Conservation (phyloP, 352 stramenopile genomes). For the Globisporangium echinulatum region DNA sequence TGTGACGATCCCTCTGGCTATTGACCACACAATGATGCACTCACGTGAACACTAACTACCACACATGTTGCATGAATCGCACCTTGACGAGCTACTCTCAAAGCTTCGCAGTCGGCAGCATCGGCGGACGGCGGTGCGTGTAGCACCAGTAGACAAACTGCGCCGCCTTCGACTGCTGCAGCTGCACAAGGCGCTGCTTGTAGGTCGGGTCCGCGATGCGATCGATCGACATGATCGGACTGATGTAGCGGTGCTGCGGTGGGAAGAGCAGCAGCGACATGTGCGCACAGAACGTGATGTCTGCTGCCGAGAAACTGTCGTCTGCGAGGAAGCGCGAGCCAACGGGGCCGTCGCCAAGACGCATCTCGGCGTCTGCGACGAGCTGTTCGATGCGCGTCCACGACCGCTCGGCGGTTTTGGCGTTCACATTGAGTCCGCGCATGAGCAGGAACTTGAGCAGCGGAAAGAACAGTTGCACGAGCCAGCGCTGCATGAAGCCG, state of each 20-base stretch:
- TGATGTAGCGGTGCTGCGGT: slow-evolving; percentile 30
- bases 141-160: slow-evolving; percentile 53
- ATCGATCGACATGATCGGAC: slow-evolving; percentile 20
- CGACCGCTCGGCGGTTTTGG: slow-evolving; percentile 16
- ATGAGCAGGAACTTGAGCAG: slow-evolving; percentile 22
- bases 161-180: slow-evolving; percentile 30
- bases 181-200: slow-evolving; percentile 21
- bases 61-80: background rate
- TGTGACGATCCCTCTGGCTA: too few relatives aligned
- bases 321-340: slow-evolving; percentile 33
- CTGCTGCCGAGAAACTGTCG: slow-evolving; percentile 33
- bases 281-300: slow-evolving; percentile 52
- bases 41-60: too few relatives aligned
- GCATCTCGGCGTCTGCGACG: slow-evolving; percentile 14
- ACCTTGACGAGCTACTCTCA: background rate
- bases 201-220: slow-evolving; percentile 17
- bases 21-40: too few relatives aligned
- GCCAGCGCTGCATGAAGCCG: slow-evolving; percentile 15
- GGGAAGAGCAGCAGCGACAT: slow-evolving; percentile 32
- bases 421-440: slow-evolving; percentile 29
- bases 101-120: slow-evolving; percentile 12
- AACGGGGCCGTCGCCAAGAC: slow-evolving; percentile 30
- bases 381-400: slow-evolving; percentile 27
- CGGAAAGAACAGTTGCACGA: slow-evolving; percentile 22
- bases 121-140: slow-evolving; percentile 29